phyloP scores from a whole-genome alignment of 768 basidiomycete genomes.

The Termitomyces sp. region DNA sequence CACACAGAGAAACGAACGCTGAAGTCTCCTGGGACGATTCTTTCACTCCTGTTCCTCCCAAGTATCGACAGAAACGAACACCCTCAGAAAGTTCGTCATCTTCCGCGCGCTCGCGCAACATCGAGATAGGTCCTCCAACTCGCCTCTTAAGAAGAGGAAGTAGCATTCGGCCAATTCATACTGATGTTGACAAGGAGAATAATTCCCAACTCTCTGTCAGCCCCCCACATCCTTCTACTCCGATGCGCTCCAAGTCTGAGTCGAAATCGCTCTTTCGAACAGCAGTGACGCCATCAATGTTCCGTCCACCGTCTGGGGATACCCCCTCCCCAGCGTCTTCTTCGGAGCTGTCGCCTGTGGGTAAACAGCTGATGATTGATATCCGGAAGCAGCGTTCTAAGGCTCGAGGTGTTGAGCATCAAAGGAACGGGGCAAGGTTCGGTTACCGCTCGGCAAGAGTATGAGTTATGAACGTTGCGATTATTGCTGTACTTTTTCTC shows the following conservation, averaged over 20 bases:
- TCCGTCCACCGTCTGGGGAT: slow-evolving; percentile 37
- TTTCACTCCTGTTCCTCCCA: slow-evolving; percentile 27
- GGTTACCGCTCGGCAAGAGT: slow-evolving; percentile 1
- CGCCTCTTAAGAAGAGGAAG: slow-evolving; percentile 12
- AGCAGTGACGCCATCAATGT: slow-evolving; percentile 36
- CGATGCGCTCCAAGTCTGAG: slow-evolving; percentile 33
- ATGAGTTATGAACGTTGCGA: neutral
- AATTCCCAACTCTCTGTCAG: slow-evolving; percentile 26
- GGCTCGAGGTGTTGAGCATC: slow-evolving; percentile 31
- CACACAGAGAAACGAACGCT: slow-evolving; percentile 20
- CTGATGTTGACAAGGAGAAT: slow-evolving; percentile 36
- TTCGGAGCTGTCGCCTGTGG: slow-evolving; percentile 68
- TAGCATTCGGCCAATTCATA: slow-evolving; percentile 11
- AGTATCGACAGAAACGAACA: slow-evolving; percentile 22
- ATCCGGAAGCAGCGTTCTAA: slow-evolving; percentile 43
- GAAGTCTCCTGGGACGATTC: slow-evolving; percentile 16
- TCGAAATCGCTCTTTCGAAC: slow-evolving; percentile 31
- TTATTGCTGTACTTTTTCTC: neutral
- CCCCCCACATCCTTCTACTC: slow-evolving; percentile 38
- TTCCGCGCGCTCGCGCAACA: slow-evolving; percentile 11
- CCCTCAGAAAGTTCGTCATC: slow-evolving; percentile 20
- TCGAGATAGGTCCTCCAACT: slow-evolving; percentile 11
- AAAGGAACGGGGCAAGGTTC: slow-evolving; percentile 9
- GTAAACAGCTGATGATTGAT: slow-evolving; percentile 62
- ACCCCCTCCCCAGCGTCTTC: slow-evolving; percentile 64